Evolutionary conservation across 2,329 filamentous ascomycete species (phyloP).

Genomic region (Trichoderma atroviride): DNA sequence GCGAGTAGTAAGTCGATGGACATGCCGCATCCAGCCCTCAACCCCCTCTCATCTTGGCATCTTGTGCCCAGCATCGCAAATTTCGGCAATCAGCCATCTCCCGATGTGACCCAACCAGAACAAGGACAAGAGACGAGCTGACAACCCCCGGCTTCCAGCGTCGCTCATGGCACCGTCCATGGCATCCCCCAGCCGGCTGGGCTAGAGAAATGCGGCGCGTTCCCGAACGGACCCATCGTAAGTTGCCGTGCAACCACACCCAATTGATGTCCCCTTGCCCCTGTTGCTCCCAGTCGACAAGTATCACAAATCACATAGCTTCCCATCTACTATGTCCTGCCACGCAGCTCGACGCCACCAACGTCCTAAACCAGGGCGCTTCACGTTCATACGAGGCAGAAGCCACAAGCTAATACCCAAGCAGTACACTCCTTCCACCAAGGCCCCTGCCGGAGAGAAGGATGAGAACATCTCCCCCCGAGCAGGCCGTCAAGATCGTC

Average conservation of each 20-base stretch:
- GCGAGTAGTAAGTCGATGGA: constrained; percentile 50
- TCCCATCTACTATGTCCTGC: neutral
- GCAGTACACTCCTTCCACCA: constrained; percentile 69
- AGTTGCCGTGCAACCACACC: neutral
- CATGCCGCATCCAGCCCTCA: neutral
- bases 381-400: neutral
- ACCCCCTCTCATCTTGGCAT: neutral
- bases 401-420: neutral
- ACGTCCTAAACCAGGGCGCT: neutral
- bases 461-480: constrained; percentile 82
- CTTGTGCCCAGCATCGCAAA: neutral
- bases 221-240: constrained; percentile 58
- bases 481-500: constrained; percentile 55
- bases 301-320: neutral
- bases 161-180: constrained; percentile 64
- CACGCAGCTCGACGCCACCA: neutral
- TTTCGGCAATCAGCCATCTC: neutral
- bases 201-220: constrained; percentile 72
- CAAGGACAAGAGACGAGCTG: constrained; percentile 47
- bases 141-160: constrained; percentile 51
- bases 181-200: constrained; percentile 70
- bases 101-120: neutral
- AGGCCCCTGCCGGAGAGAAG: constrained; percentile 76
- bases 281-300: neutral
- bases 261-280: neutral